Percentiles rank a stretch among this genome's conserved stretches.
Conservation (phyloP, 805 yeast species). For the Ogataea kodamae region DNA sequence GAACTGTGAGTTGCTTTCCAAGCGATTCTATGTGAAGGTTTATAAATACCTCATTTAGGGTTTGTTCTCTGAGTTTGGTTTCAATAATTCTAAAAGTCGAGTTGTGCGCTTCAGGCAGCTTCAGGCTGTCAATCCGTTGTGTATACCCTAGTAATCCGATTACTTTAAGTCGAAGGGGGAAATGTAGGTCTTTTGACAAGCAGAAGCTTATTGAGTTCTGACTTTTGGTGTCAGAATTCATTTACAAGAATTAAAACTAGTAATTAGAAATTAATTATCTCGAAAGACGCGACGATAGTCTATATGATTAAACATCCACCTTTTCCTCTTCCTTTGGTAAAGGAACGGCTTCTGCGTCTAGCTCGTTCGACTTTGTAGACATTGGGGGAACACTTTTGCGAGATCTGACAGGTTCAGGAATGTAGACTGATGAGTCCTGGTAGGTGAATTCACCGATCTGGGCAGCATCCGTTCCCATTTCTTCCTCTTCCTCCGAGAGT, state of each 20-base stretch:
- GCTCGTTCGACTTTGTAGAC: constrained; percentile 19
- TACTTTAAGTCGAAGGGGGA: constrained; percentile 48
- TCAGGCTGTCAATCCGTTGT: constrained; percentile 14
- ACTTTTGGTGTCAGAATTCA: constrained; percentile 23
- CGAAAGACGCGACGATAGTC: constrained; percentile 8
- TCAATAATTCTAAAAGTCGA: constrained; percentile 15
- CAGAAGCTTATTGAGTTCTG: constrained; percentile 38
- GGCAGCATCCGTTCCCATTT: constrained; percentile 80
- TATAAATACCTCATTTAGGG: constrained; percentile 13
- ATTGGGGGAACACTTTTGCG: constrained; percentile 29
- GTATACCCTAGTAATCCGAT: constrained; percentile 18
- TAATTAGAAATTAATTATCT: constrained; percentile 1
- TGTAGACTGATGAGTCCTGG: constrained; percentile 59
- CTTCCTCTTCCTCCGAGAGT: constrained; percentile 82
- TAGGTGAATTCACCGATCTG: constrained; percentile 90
- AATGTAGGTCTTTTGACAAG: constrained; percentile 50
- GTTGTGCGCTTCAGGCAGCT: constrained; percentile 4
- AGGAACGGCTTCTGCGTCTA: constrained; percentile 30
- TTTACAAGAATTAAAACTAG: constrained; percentile 1
- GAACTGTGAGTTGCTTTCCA: constrained; percentile 24
- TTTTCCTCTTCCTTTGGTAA: constrained; percentile 30
- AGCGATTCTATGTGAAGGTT: constrained; percentile 18
- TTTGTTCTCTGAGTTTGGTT: constrained; percentile 17
- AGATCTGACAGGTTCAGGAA: constrained; percentile 78
- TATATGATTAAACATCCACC: constrained; percentile 14